A percentile compares a stretch with the other conserved stretches of the same genome.
phyloP scores from a whole-genome alignment of 1,284 basidiomycete species.

The Volvariella surrecta region DNA sequence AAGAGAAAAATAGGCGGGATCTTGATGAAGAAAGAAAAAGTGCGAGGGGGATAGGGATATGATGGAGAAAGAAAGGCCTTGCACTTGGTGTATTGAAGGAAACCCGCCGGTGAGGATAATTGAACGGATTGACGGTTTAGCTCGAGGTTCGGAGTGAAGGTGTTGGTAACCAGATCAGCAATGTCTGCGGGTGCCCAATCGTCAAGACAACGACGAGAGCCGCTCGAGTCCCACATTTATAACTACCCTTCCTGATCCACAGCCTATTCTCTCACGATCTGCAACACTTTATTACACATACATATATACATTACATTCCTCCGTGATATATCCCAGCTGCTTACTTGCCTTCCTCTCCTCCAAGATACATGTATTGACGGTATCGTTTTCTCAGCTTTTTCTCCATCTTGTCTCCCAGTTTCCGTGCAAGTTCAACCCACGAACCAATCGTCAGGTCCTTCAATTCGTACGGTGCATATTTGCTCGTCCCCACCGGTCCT shows the following conservation, averaged over 20 bases:
- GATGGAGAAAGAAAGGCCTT: too few relatives aligned
- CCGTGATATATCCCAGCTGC: slow-evolving; percentile 12
- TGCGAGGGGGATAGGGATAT: slow-evolving; percentile 13
- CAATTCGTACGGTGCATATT: slow-evolving; percentile 66
- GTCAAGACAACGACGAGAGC: slow-evolving; percentile 55
- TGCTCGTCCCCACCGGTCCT: slow-evolving; percentile 32
- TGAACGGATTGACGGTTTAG: slow-evolving; percentile 20
- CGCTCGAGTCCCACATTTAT: slow-evolving; percentile 11
- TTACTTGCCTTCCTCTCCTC: slow-evolving; percentile 29
- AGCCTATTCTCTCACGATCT: not conserved
- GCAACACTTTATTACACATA: slow-evolving; percentile 10
- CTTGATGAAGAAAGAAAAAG: slow-evolving; percentile 10
- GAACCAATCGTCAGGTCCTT: slow-evolving; percentile 70
- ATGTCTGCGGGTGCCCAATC: slow-evolving; percentile 30
- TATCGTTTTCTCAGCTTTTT: slow-evolving; percentile 62
- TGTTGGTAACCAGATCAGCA: slow-evolving; percentile 27
- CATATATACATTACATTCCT: slow-evolving; percentile 6
- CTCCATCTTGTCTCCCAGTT: slow-evolving; percentile 45
- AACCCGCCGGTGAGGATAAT: slow-evolving; percentile 25
- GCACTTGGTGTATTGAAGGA: too few relatives aligned
- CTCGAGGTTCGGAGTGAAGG: slow-evolving; percentile 22
- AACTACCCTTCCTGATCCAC: slow-evolving; percentile 1
- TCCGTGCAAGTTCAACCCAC: slow-evolving; percentile 66
- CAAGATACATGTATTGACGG: slow-evolving; percentile 65
- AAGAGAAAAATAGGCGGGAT: slow-evolving; percentile 9